A percentile compares a stretch with the other conserved stretches of the same genome.
Evolutionary conservation across 2,329 filamentous ascomycete species (phyloP).

Genomic region (Aspergillus oerlinghausenensis): DNA sequence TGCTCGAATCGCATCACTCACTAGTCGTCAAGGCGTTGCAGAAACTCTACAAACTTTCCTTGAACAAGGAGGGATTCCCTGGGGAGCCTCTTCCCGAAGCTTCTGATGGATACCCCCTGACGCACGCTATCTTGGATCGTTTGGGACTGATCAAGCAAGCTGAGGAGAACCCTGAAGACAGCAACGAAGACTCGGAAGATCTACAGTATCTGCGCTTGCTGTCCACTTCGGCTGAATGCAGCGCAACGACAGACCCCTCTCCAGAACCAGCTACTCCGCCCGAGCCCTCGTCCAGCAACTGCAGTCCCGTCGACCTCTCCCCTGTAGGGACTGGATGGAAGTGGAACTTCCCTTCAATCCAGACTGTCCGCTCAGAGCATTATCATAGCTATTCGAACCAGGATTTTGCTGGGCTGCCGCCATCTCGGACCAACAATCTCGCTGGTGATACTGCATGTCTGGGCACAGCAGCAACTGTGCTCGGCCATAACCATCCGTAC

Average conservation of each 20-base stretch:
- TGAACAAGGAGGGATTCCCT: slow-evolving; percentile 41
- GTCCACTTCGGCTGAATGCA: slow-evolving; percentile 34
- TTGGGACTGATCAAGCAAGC: slow-evolving; percentile 42
- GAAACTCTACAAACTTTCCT: slow-evolving; percentile 38
- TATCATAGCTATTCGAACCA: slow-evolving; percentile 19
- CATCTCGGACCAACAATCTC: slow-evolving; percentile 15
- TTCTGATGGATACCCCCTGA: slow-evolving; percentile 38
- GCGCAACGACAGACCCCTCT: slow-evolving; percentile 35
- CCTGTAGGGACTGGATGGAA: slow-evolving; percentile 18
- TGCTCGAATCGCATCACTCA: slow-evolving; percentile 42
- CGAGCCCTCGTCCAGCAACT: slow-evolving; percentile 24
- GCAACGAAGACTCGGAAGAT: slow-evolving; percentile 33
- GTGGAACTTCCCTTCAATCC: slow-evolving; percentile 25
- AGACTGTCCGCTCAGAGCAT: slow-evolving; percentile 10
- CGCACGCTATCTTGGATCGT: slow-evolving; percentile 40
- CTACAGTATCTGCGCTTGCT: slow-evolving; percentile 33
- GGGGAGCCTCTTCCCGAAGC: slow-evolving; percentile 38
- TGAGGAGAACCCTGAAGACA: slow-evolving; percentile 35
- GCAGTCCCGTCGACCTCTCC: slow-evolving; percentile 16
- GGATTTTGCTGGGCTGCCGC: slow-evolving; percentile 18
- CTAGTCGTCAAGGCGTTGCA: slow-evolving; percentile 41
- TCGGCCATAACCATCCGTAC: slow-evolving; percentile 17
- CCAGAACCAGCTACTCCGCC: slow-evolving; percentile 33
- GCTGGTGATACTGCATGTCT: slow-evolving; percentile 10
- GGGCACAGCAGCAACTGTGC: slow-evolving; percentile 6